A percentile compares a stretch with the other conserved stretches of the same genome.
Evolutionary conservation across 139 green algal species (phyloP).

Genomic region (Tetraselmis chui): DNA sequence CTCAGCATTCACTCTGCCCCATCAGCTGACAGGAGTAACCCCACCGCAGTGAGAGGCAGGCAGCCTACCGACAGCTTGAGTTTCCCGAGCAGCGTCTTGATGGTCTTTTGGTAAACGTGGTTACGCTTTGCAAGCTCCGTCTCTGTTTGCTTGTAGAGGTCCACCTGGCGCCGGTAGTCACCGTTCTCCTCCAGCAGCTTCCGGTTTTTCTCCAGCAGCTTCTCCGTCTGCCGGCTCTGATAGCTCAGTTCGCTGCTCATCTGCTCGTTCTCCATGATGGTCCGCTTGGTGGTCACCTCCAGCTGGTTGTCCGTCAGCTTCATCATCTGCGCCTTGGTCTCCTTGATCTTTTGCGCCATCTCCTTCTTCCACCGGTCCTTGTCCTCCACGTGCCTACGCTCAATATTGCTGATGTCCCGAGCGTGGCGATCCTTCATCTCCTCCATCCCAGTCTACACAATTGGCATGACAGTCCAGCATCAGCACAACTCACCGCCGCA

Average conservation of each 20-base stretch:
- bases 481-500: too few species aligned
- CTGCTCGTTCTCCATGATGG: constrained; percentile 78
- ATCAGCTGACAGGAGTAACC: too few species aligned
- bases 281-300: constrained; percentile 73
- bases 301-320: constrained; percentile 73
- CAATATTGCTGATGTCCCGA: constrained; percentile 69
- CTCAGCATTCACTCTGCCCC: too few species aligned
- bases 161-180: constrained; percentile 47
- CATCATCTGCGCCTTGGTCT: constrained; percentile 64
- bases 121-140: constrained; percentile 55
- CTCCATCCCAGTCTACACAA: constrained; percentile 16
- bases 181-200: constrained; percentile 35
- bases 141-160: constrained; percentile 56
- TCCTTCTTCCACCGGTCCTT: constrained; percentile 72
- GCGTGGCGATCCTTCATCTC: constrained; percentile 3
- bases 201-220: constrained; percentile 12
- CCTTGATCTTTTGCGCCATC: constrained; percentile 54
- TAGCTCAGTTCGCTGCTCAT: constrained; percentile 66
- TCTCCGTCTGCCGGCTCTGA: constrained; percentile 41
- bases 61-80: constrained; percentile 4
- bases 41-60: too few species aligned
- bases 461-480: constrained; percentile 4
- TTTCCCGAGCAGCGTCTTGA: constrained; percentile 45
- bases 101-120: constrained; percentile 51
- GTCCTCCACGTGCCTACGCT: constrained; percentile 73